These are phyloP conservation scores for Xylariaceae sp. DNA, from an alignment of 2,329 filamentous ascomycete genomes.

Conservation along the genomic window DNA sequence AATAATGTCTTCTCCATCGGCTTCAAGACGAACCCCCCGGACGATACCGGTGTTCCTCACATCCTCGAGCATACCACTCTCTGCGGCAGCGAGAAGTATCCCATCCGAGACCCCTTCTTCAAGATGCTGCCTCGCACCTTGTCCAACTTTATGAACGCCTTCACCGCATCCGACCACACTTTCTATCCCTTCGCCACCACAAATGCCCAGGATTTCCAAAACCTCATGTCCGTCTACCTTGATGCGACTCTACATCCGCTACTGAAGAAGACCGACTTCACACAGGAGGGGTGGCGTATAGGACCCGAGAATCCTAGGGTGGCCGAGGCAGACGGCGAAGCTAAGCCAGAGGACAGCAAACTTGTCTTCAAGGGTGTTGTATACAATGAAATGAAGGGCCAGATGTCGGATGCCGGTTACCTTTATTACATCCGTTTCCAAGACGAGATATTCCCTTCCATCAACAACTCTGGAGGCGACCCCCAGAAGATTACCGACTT, in stretches of 20 bases:
- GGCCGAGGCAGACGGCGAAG: constrained; percentile 40
- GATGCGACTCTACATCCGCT: constrained; percentile 90
- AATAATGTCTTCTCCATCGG: constrained; percentile 99
- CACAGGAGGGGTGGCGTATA: constrained; percentile 94
- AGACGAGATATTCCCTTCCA: constrained; percentile 87
- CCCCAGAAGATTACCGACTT: constrained; percentile 94
- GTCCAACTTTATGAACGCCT: constrained; percentile 99
- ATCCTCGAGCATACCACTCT: constrained; percentile 97
- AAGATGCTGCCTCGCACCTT: constrained; percentile 98
- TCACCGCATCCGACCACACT: constrained; percentile 93
- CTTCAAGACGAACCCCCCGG: constrained; percentile 97
- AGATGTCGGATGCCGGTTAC: constrained; percentile 97
- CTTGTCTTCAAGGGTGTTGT: constrained; percentile 96
- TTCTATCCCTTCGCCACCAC: constrained; percentile 98
- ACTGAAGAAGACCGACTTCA: constrained; percentile 86
- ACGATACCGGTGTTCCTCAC: constrained; percentile 93
- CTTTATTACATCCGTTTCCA: constrained; percentile 94
- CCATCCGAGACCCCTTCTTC: constrained; percentile 98
- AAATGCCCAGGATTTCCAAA: constrained; percentile 91
- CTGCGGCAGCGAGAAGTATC: constrained; percentile 94
- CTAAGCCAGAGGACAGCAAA: constrained; percentile 57
- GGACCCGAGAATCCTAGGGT: constrained; percentile 83
- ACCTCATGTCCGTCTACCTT: constrained; percentile 93
- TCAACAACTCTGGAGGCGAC: constrained; percentile 96
- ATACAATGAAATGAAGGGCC: constrained; percentile 99